A percentile compares a stretch with the other conserved stretches of the same genome.
These are phyloP conservation scores for Cladorrhinum sp. DNA, from an alignment of 2,329 filamentous ascomycete species.

Conservation along the genomic window DNA sequence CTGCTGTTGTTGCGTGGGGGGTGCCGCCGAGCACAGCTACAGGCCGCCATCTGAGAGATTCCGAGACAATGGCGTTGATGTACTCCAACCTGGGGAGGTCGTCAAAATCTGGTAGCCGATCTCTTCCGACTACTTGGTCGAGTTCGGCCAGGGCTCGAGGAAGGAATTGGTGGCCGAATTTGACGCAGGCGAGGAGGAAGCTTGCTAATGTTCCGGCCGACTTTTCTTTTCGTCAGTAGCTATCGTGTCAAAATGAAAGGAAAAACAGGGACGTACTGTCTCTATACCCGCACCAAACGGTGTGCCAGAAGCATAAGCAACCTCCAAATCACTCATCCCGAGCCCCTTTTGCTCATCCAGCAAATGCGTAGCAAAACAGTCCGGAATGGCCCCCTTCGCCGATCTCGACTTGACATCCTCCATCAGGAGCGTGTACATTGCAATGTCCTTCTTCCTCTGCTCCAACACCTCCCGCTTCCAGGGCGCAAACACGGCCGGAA, in stretches of 20 bases:
- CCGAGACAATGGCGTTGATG: constrained; percentile 36
- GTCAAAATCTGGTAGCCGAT: constrained; percentile 37
- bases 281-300: constrained; percentile 45
- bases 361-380: constrained; percentile 44
- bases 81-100: constrained; percentile 36
- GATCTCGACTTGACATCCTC: constrained; percentile 38
- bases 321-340: constrained; percentile 42
- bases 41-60: constrained; percentile 42
- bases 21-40: constrained; percentile 43
- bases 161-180: constrained; percentile 49
- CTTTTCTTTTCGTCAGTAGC: constrained; percentile 27
- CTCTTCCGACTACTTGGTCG: constrained; percentile 37
- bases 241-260: not conserved
- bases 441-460: constrained; percentile 34
- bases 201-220: constrained; percentile 47
- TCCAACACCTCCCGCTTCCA: constrained; percentile 40
- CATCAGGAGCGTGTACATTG: constrained; percentile 40
- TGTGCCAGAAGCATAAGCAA: constrained; percentile 43
- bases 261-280: constrained; percentile 34
- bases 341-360: constrained; percentile 39
- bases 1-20: constrained; percentile 45
- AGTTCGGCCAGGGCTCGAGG: constrained; percentile 40
- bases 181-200: constrained; percentile 51
- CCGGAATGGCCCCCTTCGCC: constrained; percentile 30
- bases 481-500: constrained; percentile 38